Evolutionary conservation across 2,329 filamentous ascomycete genomes (phyloP).

Genomic region (Fusarium irregulare): DNA sequence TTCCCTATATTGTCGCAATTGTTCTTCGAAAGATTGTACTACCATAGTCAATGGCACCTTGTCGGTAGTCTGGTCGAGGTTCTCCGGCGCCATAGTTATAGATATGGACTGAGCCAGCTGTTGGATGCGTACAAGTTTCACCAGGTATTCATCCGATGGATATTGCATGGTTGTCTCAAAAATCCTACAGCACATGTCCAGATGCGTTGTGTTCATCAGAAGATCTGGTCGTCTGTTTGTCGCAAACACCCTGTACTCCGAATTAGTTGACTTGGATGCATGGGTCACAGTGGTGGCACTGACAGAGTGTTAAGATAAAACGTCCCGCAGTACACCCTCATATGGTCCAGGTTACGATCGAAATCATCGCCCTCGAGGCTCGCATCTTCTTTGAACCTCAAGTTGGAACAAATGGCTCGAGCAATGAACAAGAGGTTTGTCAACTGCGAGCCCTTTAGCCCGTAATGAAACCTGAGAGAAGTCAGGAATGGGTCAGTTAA

Average conservation of each 20-base stretch:
- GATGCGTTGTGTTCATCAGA: conserved; percentile 59
- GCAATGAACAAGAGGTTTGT: conserved; percentile 62
- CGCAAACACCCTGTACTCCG: conserved; percentile 52
- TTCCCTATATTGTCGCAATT: conserved; percentile 54
- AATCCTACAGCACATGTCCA: conserved; percentile 57
- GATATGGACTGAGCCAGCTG: conserved; percentile 61
- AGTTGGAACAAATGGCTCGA: conserved; percentile 58
- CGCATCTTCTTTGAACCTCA: conserved; percentile 50
- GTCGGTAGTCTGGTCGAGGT: conserved; percentile 46
- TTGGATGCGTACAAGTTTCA: conserved; percentile 60
- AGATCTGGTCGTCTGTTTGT: conserved; percentile 61
- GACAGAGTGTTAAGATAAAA: conserved; percentile 64
- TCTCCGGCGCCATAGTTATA: conserved; percentile 52
- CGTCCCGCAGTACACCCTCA: conserved; percentile 61
- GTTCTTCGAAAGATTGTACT: conserved; percentile 58
- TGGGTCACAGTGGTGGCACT: conserved; percentile 29
- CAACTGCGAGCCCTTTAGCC: conserved; percentile 61
- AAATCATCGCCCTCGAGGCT: conserved; percentile 35
- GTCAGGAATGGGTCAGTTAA: conserved; percentile 21
- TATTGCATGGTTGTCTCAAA: conserved; percentile 57
- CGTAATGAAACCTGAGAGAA: conserved; percentile 58
- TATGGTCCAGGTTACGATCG: conserved; percentile 54
- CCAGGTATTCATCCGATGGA: conserved; percentile 57
- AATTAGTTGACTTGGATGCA: background rate
- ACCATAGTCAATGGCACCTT: conserved; percentile 56